Percentiles rank a stretch among this genome's conserved stretches.
Evolutionary conservation across 2,329 filamentous ascomycete species (phyloP).

Genomic region (Ceratocystis eucalypticola): DNA sequence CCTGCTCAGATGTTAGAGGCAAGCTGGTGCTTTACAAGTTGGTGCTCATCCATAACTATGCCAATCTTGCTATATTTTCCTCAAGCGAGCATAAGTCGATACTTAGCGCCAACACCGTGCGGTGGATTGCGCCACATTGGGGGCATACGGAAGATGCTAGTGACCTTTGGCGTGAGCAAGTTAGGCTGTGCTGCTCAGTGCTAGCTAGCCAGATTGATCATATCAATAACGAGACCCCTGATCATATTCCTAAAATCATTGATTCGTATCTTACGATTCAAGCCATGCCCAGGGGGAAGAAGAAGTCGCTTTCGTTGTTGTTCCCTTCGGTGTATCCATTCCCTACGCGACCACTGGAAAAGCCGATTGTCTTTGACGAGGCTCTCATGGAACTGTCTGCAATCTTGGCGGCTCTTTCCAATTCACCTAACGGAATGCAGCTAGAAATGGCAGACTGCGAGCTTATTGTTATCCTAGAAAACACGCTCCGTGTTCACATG

Average conservation of each 20-base stretch:
- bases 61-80: constrained; percentile 66
- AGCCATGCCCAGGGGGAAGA: constrained; percentile 37
- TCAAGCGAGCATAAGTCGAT: constrained; percentile 61
- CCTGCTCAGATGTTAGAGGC: constrained; percentile 73
- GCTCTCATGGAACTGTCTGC: constrained; percentile 78
- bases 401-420: constrained; percentile 69
- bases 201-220: constrained; percentile 72
- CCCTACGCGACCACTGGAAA: constrained; percentile 53
- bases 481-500: constrained; percentile 70
- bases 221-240: constrained; percentile 66
- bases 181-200: constrained; percentile 84
- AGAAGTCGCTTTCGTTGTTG: constrained; percentile 64
- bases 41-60: constrained; percentile 83
- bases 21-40: constrained; percentile 88
- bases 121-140: constrained; percentile 93
- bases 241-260: constrained; percentile 81
- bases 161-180: constrained; percentile 83
- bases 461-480: constrained; percentile 59
- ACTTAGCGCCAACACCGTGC: constrained; percentile 66
- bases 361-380: constrained; percentile 60
- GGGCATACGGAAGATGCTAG: constrained; percentile 59
- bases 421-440: constrained; percentile 53
- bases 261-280: constrained; percentile 75
- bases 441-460: constrained; percentile 64
- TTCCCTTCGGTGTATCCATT: constrained; percentile 90